A percentile compares a stretch with the other conserved stretches of the same genome.
Conservation (phyloP, 495 filamentous ascomycete species). For the Penicillium canariense region DNA sequence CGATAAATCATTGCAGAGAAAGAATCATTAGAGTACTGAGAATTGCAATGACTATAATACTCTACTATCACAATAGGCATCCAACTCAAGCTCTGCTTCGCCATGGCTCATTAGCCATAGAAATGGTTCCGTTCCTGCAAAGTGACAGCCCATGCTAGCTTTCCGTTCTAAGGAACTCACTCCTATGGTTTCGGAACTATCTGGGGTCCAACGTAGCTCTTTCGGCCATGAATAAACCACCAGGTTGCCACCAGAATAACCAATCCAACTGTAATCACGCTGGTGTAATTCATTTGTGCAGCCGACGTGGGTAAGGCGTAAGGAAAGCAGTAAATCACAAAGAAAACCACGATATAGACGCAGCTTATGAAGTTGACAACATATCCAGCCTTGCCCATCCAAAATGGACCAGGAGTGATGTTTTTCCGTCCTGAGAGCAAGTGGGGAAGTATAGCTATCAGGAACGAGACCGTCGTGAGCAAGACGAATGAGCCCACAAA, state of each 20-base stretch:
- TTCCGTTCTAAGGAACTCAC: no score
- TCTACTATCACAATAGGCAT: no score
- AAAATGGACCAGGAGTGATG: background rate
- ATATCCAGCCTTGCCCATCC: background rate
- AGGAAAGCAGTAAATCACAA: conserved; percentile 2
- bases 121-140: no score
- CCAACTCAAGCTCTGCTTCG: no score
- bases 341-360: background rate
- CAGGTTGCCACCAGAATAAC: background rate
- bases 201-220: background rate
- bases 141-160: no score
- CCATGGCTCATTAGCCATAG: no score
- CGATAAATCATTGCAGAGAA: no score
- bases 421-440: background rate
- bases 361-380: background rate
- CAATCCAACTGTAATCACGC: background rate
- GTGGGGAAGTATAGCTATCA: background rate
- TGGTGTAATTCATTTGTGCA: background rate
- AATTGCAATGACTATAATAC: no score
- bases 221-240: background rate
- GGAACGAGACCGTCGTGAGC: background rate
- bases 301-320: background rate
- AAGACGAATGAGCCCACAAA: background rate
- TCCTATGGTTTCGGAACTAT: no score
- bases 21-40: no score